Percentiles rank a stretch among this genome's conserved stretches.
Evolutionary conservation across 2,329 filamentous ascomycete genomes (phyloP).

Genomic region (Trichoderma breve): DNA sequence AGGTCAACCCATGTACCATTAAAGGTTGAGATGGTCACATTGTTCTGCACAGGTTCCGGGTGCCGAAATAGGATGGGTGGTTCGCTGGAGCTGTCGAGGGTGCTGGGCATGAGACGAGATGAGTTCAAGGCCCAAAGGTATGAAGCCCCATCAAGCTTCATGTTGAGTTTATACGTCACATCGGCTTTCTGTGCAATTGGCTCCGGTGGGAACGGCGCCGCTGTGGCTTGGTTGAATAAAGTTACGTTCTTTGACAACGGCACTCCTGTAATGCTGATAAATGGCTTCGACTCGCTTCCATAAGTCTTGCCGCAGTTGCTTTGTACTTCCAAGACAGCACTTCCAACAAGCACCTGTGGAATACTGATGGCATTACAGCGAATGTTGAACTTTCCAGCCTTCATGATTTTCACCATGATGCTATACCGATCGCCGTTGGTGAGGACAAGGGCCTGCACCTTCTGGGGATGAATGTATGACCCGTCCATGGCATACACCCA

Average conservation of each 20-base stretch:
- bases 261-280: slow-evolving; percentile 49
- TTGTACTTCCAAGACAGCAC: slow-evolving; percentile 46
- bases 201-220: slow-evolving; percentile 48
- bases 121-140: slow-evolving; percentile 55
- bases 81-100: slow-evolving; percentile 32
- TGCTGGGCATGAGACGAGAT: slow-evolving; percentile 40
- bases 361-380: slow-evolving; percentile 49
- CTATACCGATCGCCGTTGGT: slow-evolving; percentile 54
- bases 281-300: slow-evolving; percentile 36
- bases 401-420: slow-evolving; percentile 46
- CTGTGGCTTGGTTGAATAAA: slow-evolving; percentile 43
- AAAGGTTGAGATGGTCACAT: slow-evolving; percentile 48
- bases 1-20: slow-evolving; percentile 55
- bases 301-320: not conserved
- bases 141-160: slow-evolving; percentile 41
- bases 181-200: slow-evolving; percentile 43
- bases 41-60: slow-evolving; percentile 35
- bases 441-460: slow-evolving; percentile 46
- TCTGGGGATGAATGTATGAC: slow-evolving; percentile 51
- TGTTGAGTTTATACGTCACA: slow-evolving; percentile 44
- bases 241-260: slow-evolving; percentile 41
- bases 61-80: slow-evolving; percentile 48
- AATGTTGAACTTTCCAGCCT: slow-evolving; percentile 52
- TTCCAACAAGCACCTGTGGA: slow-evolving; percentile 55
- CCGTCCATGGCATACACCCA: slow-evolving; percentile 56